Conservation (phyloP, 179 eudicot species). For the Actinidia arguta region DNA sequence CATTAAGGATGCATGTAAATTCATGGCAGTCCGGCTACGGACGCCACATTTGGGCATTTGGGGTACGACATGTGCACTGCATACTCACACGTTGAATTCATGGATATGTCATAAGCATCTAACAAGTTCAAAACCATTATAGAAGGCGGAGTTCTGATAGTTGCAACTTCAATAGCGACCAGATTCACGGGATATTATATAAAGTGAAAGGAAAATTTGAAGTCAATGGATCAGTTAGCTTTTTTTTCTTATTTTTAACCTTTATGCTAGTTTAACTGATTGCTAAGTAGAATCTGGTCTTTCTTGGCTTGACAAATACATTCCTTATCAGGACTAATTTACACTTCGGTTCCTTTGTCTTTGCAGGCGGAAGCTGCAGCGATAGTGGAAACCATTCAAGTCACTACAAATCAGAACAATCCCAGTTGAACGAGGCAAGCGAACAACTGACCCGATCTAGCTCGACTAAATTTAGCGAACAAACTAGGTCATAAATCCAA, state of each 20-base stretch:
- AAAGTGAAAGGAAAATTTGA: background rate
- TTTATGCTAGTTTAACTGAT: no score
- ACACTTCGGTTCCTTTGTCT: background rate
- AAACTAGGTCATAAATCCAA: conserved; percentile 7
- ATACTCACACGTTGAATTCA: background rate
- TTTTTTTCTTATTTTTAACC: background rate
- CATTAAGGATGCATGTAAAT: no score
- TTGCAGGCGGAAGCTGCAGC: conserved; percentile 45
- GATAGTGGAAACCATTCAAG: conserved; percentile 48
- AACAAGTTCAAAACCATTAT: no score
- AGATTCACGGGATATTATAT: background rate
- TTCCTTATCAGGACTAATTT: background rate
- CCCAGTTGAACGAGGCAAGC: background rate
- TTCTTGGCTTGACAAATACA: background rate
- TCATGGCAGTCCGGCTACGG: no score
- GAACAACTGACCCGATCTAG: background rate
- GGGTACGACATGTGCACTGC: no score
- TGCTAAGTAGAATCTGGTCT: background rate
- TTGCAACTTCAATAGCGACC: background rate
- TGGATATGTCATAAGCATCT: background rate
- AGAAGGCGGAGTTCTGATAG: background rate
- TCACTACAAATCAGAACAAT: conserved; percentile 23
- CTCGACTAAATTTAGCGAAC: background rate
- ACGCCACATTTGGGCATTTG: no score
- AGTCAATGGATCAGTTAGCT: background rate